These are phyloP conservation scores for Amanita molliuscula DNA, from an alignment of 768 basidiomycete genomes.

Conservation along the genomic window DNA sequence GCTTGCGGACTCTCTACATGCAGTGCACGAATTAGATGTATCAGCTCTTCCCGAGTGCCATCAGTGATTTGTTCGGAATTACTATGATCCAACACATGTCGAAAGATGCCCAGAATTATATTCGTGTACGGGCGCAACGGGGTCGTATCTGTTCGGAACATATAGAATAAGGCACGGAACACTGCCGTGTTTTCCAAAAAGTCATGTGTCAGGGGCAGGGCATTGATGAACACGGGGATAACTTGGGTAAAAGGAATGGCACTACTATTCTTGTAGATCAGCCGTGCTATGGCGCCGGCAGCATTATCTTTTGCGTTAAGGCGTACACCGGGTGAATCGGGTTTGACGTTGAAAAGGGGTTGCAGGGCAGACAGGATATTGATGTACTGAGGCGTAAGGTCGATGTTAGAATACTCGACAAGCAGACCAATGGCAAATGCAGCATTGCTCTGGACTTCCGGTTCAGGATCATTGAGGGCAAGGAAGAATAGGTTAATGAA, in stretches of 20 bases:
- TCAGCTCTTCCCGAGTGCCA: slow-evolving; percentile 67
- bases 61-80: slow-evolving; percentile 69
- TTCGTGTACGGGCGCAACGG: slow-evolving; percentile 70
- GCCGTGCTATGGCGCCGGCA: slow-evolving; percentile 83
- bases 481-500: slow-evolving; percentile 79
- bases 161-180: slow-evolving; percentile 80
- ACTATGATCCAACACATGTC: slow-evolving; percentile 70
- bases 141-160: slow-evolving; percentile 71
- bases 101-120: slow-evolving; percentile 68
- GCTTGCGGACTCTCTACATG: slow-evolving; percentile 68
- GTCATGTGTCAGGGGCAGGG: slow-evolving; percentile 84
- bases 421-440: slow-evolving; percentile 91
- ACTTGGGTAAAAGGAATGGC: slow-evolving; percentile 88
- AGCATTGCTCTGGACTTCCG: slow-evolving; percentile 95
- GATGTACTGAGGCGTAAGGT: slow-evolving; percentile 75
- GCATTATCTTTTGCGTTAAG: slow-evolving; percentile 95
- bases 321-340: slow-evolving; percentile 50
- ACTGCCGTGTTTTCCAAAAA: slow-evolving; percentile 83
- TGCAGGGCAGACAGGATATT: slow-evolving; percentile 70
- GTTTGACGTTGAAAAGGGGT: slow-evolving; percentile 63
- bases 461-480: slow-evolving; percentile 73
- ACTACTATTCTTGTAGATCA: slow-evolving; percentile 68
- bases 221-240: slow-evolving; percentile 70
- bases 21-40: slow-evolving; percentile 62
- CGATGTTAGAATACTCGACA: slow-evolving; percentile 74